Evolutionary conservation across 371 early-diverging fungal genomes (phyloP), one percentile per base, ranked within the genome.

Genomic region (Apophysomyces trapeziformis): DNA sequence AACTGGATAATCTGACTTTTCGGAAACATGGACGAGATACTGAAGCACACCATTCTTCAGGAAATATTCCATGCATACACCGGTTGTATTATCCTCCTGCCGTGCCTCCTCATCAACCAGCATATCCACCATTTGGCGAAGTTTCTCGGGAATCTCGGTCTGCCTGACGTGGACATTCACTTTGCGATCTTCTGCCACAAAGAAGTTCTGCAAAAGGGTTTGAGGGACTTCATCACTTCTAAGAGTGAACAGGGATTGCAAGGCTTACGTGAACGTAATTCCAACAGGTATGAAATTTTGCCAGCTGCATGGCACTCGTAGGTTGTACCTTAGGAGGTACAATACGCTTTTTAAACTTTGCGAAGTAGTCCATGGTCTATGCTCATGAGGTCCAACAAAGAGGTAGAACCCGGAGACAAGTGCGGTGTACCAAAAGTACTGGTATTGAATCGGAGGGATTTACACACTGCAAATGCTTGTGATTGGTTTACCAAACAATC

Each of bases 11-110:
- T 96, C 95, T 5, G 74, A 68, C 45, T 71, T 71, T 63, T 91
- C 90, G 5, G 94, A 88, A 50, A 93, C 84, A 45, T 77, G 75
- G 60, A 95, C 93, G 58, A 96, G 83, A 56, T 86, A 79, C 16
- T 83, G 86, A 26, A 96, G 79, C 58, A 96, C 83, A 63, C 87
- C 86, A 70, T 92, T 88, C 64, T 89, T 91, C 62, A 96, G 77
- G 57, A 94, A 87, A 59, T 90, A 89, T 68, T 96, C 96, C 84
- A 93, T 94, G 75, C 95, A 95, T 3, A 89, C 87, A 32, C 94
- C 95, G 0, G 90, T 90, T 1, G 85, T 80, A 38, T 79, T 81
- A 45, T 87, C 82, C 54, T 69, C 69, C 64, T 85, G 86, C 21
- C 87, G 76, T 43, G 85, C 86, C 64, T 93, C 92, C 76, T 96